These are phyloP conservation scores for Geopyxis carbonaria DNA, from an alignment of 495 filamentous ascomycete species.

Conservation along the genomic window DNA sequence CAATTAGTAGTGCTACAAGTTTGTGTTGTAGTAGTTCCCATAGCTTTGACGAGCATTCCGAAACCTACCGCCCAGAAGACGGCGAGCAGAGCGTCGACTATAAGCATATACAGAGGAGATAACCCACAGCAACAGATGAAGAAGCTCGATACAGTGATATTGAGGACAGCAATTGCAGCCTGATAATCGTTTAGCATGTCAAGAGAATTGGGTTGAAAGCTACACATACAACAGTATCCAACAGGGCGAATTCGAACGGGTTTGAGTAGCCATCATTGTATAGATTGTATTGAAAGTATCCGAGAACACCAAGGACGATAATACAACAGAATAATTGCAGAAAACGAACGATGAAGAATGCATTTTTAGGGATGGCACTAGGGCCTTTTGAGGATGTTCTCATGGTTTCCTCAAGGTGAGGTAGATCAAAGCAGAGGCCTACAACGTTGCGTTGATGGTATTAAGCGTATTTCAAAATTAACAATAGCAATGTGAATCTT, in stretches of 20 bases:
- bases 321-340: constrained; percentile 10
- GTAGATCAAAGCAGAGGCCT: too few relatives aligned
- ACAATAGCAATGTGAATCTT: too few relatives aligned
- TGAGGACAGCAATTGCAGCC: constrained; percentile 13
- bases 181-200: neutral
- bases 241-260: constrained; percentile 17
- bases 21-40: constrained; percentile 16
- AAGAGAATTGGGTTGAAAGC: neutral
- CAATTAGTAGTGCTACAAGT: constrained; percentile 12
- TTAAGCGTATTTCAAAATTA: too few relatives aligned
- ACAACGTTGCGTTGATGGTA: too few relatives aligned
- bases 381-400: too few relatives aligned
- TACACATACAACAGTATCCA: constrained; percentile 17
- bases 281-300: constrained; percentile 20
- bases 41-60: constrained; percentile 14
- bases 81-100: constrained; percentile 14
- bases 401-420: too few relatives aligned
- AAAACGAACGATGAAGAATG: constrained; percentile 13
- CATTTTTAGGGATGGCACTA: constrained; percentile 9
- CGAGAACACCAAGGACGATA: constrained; percentile 12
- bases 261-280: constrained; percentile 12
- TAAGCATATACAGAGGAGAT: constrained; percentile 8
- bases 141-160: constrained; percentile 6
- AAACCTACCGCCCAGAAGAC: constrained; percentile 13
- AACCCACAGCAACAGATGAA: constrained; percentile 14